Conservation (phyloP, 768 basidiomycete genomes). For the Suillus placidus region DNA sequence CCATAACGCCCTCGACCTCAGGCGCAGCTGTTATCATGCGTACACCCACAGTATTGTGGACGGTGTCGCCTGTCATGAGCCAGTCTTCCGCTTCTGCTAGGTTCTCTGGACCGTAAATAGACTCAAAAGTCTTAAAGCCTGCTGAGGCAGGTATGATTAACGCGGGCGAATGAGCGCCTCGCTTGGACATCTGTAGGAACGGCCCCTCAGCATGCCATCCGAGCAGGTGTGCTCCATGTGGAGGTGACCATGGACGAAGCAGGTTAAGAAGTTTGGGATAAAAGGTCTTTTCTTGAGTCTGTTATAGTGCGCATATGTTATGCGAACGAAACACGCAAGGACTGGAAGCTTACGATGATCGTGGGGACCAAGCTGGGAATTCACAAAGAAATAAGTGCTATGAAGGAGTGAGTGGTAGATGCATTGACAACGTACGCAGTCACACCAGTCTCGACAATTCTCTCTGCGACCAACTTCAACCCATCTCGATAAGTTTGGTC, state of each 20-base stretch:
- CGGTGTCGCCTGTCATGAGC: conserved; percentile 48
- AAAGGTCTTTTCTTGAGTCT: conserved; percentile 80
- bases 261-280: conserved; percentile 73
- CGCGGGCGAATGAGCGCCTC: conserved; percentile 78
- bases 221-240: conserved; percentile 69
- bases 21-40: conserved; percentile 87
- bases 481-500: conserved; percentile 70
- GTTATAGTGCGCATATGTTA: conserved; percentile 6
- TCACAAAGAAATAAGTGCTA: conserved; percentile 30
- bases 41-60: conserved; percentile 49
- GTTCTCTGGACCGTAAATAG: conserved; percentile 71
- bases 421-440: conserved; percentile 65
- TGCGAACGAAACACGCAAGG: not conserved
- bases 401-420: conserved; percentile 10
- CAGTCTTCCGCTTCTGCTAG: conserved; percentile 67
- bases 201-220: conserved; percentile 95
- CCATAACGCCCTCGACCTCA: conserved; percentile 82
- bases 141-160: conserved; percentile 63
- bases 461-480: conserved; percentile 68
- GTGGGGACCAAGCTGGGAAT: conserved; percentile 58
- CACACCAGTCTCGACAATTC: conserved; percentile 85
- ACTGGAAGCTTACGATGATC: conserved; percentile 57
- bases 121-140: conserved; percentile 71
- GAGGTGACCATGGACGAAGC: conserved; percentile 66
- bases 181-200: conserved; percentile 80